Evolutionary conservation across 2,329 filamentous ascomycete species (phyloP), one percentile per base, ranked within the genome.

Genomic region (Xylariaceae sp.): DNA sequence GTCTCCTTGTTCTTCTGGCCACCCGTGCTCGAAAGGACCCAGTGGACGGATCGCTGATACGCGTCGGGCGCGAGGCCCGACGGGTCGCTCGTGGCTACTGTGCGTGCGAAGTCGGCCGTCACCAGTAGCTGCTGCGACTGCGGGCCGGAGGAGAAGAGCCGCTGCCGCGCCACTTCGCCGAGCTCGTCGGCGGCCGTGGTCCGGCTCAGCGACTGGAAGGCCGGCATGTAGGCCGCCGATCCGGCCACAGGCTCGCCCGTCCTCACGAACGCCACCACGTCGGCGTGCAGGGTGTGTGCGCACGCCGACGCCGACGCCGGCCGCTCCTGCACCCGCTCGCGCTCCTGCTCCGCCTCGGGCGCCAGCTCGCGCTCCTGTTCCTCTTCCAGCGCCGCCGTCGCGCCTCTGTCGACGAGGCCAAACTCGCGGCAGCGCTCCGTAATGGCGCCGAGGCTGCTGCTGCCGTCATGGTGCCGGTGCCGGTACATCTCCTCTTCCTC

Each of bases 361-460:
- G 74, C 64, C 0, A 86, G 58, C 40, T 85, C 81, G 0, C 80
- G 65, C 47, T 86, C 80, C 42, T 85, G 77, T 37, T 86, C 81
- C 45, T 84, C 77, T 3, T 72, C 58, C 0, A 83, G 53, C 0
- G 57, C 55, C 12, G 29, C 18, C 1, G 15, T 14, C 24, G 29
- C 3, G 0, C 60, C 57, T 0, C 59, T 46, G 1, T 51, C 42
- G 5, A 46, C 45, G 2, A 54, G 41, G 1, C 49, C 51, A 33
- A 67, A 64, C 9, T 64, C 50, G 1, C 39, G 31, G 36, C 64
- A 68, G 17, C 59, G 59, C 3, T 40, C 23, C 9, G 34, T 26
- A 31, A 66, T 63, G 5, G 18, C 30, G 2, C 37, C 17, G 13
- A 13, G 24, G 7, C 15, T 23, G n/a, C n/a, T n/a, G n/a, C n/a